Evolutionary conservation across 257 asterid genomes (phyloP).

Genomic region (Solanum ossicruentum): DNA sequence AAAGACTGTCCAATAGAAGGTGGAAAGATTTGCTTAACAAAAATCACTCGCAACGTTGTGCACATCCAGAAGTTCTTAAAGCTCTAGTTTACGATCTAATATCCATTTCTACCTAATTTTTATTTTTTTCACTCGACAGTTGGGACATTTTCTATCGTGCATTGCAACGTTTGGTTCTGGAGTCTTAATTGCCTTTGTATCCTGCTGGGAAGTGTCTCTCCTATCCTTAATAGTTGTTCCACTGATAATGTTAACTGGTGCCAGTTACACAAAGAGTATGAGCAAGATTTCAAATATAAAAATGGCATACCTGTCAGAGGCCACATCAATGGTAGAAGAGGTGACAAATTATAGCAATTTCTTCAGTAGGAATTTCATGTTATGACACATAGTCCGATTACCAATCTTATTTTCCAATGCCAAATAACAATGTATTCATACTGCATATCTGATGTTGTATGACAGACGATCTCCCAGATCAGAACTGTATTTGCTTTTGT

Average conservation of each 20-base stretch:
- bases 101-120: conserved; percentile 9
- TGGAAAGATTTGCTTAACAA: neutral
- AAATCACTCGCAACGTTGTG: neutral
- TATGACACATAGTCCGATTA: neutral
- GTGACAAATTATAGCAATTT: conserved; percentile 17
- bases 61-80: neutral
- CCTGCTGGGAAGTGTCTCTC: conserved; percentile 83
- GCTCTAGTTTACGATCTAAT: neutral
- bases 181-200: conserved; percentile 54
- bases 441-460: conserved; percentile 5
- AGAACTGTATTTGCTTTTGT: conserved; percentile 74
- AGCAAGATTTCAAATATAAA: conserved; percentile 40
- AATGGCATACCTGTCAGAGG: conserved; percentile 54
- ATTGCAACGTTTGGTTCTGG: conserved; percentile 63
- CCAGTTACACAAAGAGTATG: conserved; percentile 61
- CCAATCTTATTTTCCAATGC: neutral
- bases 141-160: conserved; percentile 76
- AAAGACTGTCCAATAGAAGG: neutral
- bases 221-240: conserved; percentile 66
- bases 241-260: conserved; percentile 53
- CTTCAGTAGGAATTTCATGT: neutral
- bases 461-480: conserved; percentile 70
- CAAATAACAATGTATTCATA: neutral
- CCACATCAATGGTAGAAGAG: conserved; percentile 76
- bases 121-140: conserved; percentile 22